Evolutionary conservation across 306 rosid genomes (phyloP), one percentile per base, ranked within the genome.

Genomic region (Begonia peltatifolia): DNA sequence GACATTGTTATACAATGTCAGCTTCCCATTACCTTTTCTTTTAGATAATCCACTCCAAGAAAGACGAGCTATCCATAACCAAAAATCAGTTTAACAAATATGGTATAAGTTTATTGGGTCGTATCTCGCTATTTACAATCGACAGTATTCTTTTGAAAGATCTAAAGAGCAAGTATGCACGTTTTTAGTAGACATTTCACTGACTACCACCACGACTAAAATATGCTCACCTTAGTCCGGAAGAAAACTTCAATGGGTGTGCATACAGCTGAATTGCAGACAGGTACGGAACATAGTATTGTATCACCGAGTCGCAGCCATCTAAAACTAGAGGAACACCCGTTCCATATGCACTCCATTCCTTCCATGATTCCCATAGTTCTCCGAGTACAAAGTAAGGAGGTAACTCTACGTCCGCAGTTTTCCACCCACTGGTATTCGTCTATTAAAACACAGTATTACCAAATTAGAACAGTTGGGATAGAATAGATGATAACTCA

Each of bases 331-430:
- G 71, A 30, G 96, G 94, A 14, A 84, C 94, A 53, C 92, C 96
- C 0, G 83, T 84, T 17, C 96, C 96, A 48, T 79, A 87, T 6
- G 87, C 94, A 53, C 96, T 87, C 94, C 94, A 84, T 57, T 87
- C 96, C 68, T 75, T 79, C 58, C 74, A 87, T 9, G 94, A 81
- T 16, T 81, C 94, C 96, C 92, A 87, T 54, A 87, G 68, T 60
- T 87, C 96, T 20, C 93, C 86, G 23, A 87, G 96, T 63, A 81
- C 72, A 69, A 76, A 87, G 71, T 79, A 81, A 0, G 94, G 94
- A 63, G 63, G 76, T n/a, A 72, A 64, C 55, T 79, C 83, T 1
- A 71, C 53, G 53, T 75, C 75, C 51, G 55, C 64, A 8, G 58
- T 42, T 58, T 76, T 81, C 93, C 94, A 81, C 51, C 76, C 71